These are phyloP conservation scores for Paramecium caudatum DNA, from an alignment of 73 alveolate genomes.

Conservation along the genomic window DNA sequence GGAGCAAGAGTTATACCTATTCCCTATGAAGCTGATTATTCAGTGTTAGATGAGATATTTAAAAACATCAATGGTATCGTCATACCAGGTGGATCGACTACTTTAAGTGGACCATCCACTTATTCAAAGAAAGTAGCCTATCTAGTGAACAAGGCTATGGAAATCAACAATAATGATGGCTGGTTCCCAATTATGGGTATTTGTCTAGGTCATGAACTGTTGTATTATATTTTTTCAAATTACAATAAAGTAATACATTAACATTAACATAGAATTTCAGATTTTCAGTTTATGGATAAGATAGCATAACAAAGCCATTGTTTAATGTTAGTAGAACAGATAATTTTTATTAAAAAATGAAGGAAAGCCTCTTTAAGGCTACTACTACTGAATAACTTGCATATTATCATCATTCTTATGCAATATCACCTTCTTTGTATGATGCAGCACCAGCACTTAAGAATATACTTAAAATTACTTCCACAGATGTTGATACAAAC, in stretches of 20 bases:
- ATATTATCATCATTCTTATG: conserved; percentile 66
- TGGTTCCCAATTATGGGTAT: conserved; percentile 80
- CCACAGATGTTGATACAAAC: conserved; percentile 41
- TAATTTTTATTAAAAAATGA: not conserved
- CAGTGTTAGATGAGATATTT: conserved; percentile 49
- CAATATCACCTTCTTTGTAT: conserved; percentile 4
- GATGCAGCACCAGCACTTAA: not conserved
- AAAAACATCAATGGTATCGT: conserved; percentile 79
- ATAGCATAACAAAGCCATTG: not conserved
- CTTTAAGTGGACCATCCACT: conserved; percentile 19
- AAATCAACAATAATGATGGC: conserved; percentile 78
- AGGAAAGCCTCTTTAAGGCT: conserved; percentile 39
- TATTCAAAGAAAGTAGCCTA: conserved; percentile 53
- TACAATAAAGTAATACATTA: conserved; percentile 12
- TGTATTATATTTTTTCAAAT: conserved; percentile 66
- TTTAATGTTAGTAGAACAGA: not conserved
- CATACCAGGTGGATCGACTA: conserved; percentile 82
- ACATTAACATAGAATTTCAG: conserved; percentile 8
- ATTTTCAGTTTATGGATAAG: not conserved
- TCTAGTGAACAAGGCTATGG: conserved; percentile 70
- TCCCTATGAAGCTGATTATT: conserved; percentile 65
- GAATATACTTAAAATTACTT: conserved; percentile 43
- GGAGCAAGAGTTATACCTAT: conserved; percentile 88
- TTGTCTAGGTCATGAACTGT: conserved; percentile 82
- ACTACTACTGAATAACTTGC: conserved; percentile 19